Conservation (phyloP, 2,329 filamentous ascomycete genomes). For the Pezicula radicicola region DNA sequence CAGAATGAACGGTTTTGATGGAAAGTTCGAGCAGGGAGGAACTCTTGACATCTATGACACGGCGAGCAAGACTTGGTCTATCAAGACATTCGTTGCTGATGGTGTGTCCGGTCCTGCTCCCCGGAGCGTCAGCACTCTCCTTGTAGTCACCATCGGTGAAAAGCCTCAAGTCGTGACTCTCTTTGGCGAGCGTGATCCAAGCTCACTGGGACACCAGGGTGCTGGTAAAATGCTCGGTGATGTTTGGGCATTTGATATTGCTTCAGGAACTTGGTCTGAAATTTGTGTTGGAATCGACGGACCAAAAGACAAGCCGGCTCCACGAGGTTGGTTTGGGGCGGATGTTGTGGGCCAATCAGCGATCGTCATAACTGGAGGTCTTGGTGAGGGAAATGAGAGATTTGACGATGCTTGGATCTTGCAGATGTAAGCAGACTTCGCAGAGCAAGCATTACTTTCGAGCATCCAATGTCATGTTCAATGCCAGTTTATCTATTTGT, state of each 20-base stretch:
- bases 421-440: constrained; percentile 3
- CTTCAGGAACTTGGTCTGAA: constrained; percentile 25
- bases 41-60: constrained; percentile 45
- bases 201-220: constrained; percentile 34
- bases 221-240: constrained; percentile 38
- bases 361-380: constrained; percentile 36
- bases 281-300: constrained; percentile 13
- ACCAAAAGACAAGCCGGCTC: constrained; percentile 20
- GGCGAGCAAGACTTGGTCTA: constrained; percentile 22
- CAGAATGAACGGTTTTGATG: constrained; percentile 64
- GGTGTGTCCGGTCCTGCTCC: constrained; percentile 27
- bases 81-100: constrained; percentile 22
- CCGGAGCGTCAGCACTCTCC: constrained; percentile 29
- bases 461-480: no score
- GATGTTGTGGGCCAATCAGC: constrained; percentile 22
- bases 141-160: constrained; percentile 18
- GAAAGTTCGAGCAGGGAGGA: constrained; percentile 55
- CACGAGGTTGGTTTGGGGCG: constrained; percentile 39
- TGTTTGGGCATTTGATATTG: constrained; percentile 38
- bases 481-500: no score
- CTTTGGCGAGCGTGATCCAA: constrained; percentile 38
- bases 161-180: constrained; percentile 31
- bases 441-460: no score
- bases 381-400: constrained; percentile 33
- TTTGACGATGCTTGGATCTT: constrained; percentile 38